Conservation (phyloP, 208 protist species). For the Trypanosoma vivax region DNA sequence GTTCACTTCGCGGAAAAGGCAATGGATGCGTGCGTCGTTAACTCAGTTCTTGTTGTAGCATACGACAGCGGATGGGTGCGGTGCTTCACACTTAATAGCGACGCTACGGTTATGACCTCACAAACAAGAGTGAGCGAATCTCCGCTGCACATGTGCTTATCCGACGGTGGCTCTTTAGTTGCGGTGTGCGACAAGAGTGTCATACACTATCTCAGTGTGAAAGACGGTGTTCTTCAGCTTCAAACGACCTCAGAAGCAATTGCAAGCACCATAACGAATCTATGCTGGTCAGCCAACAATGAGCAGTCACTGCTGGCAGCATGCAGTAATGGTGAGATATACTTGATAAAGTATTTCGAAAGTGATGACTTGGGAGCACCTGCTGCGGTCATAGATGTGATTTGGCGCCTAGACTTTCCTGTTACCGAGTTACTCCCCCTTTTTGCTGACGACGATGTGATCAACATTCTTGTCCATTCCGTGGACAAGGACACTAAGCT, state of each 20-base stretch:
- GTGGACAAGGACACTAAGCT: conserved; percentile 81
- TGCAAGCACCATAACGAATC: conserved; percentile 1
- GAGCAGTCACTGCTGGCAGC: conserved; percentile 33
- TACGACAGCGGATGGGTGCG: conserved; percentile 19
- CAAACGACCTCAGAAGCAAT: conserved; percentile 8
- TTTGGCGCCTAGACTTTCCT: conserved; percentile 81
- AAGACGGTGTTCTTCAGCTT: conserved; percentile 2
- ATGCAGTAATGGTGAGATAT: conserved; percentile 60
- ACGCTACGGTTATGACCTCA: conserved; percentile 4
- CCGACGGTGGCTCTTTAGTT: conserved; percentile 8
- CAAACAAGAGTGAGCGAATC: conserved; percentile 6
- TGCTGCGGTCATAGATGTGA: conserved; percentile 34
- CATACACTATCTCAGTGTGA: conserved; percentile 11
- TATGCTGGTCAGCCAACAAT: conserved; percentile 27
- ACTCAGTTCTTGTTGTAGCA: conserved; percentile 4
- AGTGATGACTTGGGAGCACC: conserved; percentile 11
- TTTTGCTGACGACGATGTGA: conserved; percentile 30
- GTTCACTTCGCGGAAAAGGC: conserved; percentile 11
- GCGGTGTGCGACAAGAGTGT: conserved; percentile 13
- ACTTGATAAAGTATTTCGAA: conserved; percentile 32
- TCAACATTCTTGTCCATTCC: conserved; percentile 73
- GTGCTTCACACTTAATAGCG: conserved; percentile 2
- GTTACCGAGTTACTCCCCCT: conserved; percentile 43
- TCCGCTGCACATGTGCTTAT: conserved; percentile 13
- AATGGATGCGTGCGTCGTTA: conserved; percentile 13